Evolutionary conservation across 768 basidiomycete species (phyloP).

Genomic region (Gymnopilus dilepis): DNA sequence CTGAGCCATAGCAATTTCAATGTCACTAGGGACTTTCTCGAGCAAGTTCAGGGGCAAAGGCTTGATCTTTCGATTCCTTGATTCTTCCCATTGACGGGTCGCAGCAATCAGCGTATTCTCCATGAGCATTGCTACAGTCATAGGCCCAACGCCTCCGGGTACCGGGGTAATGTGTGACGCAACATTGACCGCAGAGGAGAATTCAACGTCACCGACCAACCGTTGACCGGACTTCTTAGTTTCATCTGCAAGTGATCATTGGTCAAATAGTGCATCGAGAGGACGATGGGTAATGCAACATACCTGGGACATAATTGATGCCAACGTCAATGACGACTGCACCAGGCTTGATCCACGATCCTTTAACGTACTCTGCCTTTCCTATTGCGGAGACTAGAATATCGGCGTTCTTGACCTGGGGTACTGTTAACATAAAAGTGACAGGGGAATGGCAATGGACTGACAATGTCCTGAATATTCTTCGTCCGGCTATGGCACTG

Average conservation of each 20-base stretch:
- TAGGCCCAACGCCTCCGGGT: constrained; percentile 98
- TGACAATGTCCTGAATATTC: constrained; percentile 78
- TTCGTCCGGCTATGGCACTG: constrained; percentile 95
- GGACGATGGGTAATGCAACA: constrained; percentile 17
- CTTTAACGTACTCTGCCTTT: constrained; percentile 87
- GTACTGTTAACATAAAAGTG: background rate
- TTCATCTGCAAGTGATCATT: constrained; percentile 54
- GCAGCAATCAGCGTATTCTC: constrained; percentile 89
- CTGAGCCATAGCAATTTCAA: constrained; percentile 95
- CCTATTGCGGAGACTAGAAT: constrained; percentile 98
- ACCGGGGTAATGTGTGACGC: constrained; percentile 97
- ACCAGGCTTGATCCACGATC: constrained; percentile 94
- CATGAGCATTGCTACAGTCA: constrained; percentile 99
- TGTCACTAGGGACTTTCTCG: constrained; percentile 92
- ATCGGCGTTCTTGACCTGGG: constrained; percentile 83
- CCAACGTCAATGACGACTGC: constrained; percentile 98
- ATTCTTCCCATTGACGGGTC: constrained; percentile 76
- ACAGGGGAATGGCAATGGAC: constrained; percentile 29
- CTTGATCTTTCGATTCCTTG: constrained; percentile 68
- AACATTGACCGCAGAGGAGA: constrained; percentile 69
- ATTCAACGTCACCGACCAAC: constrained; percentile 96
- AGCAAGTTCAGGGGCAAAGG: constrained; percentile 82
- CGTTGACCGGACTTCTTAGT: constrained; percentile 95
- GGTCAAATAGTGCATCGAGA: constrained; percentile 2
- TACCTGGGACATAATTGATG: constrained; percentile 94